Conservation (phyloP, 208 protist genomes). For the Trichomonas tenax region DNA sequence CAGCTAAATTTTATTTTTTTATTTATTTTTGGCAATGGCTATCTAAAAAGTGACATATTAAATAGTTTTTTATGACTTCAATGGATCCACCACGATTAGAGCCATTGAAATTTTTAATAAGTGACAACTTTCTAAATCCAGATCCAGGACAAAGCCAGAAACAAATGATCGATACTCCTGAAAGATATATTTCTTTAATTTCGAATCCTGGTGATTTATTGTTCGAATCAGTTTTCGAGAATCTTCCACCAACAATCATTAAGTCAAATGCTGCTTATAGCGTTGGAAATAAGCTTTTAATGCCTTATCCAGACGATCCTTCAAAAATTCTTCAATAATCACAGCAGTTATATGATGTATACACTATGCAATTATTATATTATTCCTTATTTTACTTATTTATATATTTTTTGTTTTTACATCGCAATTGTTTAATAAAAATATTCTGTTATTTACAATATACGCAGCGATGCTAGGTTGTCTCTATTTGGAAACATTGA, state of each 20-base stretch:
- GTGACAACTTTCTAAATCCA: not conserved
- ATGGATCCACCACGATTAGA: not conserved
- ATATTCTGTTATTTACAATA: no score
- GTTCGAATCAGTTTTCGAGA: not conserved
- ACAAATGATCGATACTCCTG: not conserved
- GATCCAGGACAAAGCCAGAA: not conserved
- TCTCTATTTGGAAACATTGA: no score
- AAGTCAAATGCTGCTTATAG: not conserved
- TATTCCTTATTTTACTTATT: no score
- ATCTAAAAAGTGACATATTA: no score
- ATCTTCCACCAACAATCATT: not conserved
- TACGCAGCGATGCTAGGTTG: no score
- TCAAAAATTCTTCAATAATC: not conserved
- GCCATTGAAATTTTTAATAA: not conserved
- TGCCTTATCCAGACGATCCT: not conserved
- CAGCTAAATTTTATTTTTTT: no score
- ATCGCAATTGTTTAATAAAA: no score
- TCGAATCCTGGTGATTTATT: not conserved
- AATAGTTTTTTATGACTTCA: not conserved
- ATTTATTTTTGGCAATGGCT: no score
- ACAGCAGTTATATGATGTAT: no score
- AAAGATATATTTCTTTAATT: not conserved
- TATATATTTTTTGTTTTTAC: no score
- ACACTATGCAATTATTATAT: no score
- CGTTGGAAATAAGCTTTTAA: not conserved